Evolutionary conservation across 805 yeast genomes (phyloP).

Genomic region (Hanseniaspora lachancei): DNA sequence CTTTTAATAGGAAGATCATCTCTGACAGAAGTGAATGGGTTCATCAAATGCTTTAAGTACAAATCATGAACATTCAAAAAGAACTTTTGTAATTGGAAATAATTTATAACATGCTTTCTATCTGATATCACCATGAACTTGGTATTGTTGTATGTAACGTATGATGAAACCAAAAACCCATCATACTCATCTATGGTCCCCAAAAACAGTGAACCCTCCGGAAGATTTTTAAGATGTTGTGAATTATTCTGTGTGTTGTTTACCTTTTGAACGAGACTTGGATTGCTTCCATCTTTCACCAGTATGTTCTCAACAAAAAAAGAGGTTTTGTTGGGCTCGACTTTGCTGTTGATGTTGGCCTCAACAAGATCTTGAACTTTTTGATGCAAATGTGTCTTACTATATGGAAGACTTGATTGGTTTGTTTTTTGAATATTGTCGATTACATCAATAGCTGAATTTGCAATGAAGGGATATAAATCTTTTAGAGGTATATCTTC

Average conservation of each 20-base stretch:
- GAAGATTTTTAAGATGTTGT: not conserved
- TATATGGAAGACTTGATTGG: constrained; percentile 3
- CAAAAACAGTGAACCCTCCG: constrained; percentile 35
- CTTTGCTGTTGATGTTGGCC: not conserved
- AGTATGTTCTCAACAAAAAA: not conserved
- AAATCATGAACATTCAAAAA: constrained; percentile 76
- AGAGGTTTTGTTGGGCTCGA: not conserved
- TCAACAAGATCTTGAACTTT: not conserved
- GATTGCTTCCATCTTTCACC: not conserved
- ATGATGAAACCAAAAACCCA: constrained; percentile 71
- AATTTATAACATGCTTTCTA: constrained; percentile 30
- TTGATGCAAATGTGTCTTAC: constrained; percentile 7
- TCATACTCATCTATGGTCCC: constrained; percentile 78
- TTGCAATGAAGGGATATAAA: constrained; percentile 74
- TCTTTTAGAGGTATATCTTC: constrained; percentile 44
- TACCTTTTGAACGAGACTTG: not conserved
- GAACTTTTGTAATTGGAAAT: constrained; percentile 68
- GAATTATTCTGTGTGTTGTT: not conserved
- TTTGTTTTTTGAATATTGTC: constrained; percentile 54
- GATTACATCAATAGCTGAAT: constrained; percentile 78
- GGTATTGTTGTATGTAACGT: constrained; percentile 75
- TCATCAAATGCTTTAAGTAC: constrained; percentile 70
- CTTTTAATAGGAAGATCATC: not conserved
- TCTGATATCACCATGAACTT: constrained; percentile 66
- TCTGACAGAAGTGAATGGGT: constrained; percentile 48